Evolutionary conservation across 176 grass and related monocot genomes (phyloP).

Genomic region (Carex scoparia): DNA sequence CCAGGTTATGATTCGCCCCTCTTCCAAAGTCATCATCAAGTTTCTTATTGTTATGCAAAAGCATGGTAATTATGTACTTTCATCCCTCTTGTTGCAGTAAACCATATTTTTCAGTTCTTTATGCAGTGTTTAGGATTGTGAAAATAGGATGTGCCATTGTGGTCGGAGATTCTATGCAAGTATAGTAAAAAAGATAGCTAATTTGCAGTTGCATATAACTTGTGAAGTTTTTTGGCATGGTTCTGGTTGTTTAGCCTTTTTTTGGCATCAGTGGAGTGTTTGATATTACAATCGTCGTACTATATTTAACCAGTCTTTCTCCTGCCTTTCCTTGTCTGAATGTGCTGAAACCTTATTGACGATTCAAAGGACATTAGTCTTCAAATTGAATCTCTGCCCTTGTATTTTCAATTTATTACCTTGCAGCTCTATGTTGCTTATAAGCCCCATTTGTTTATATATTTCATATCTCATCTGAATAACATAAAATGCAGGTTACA

Average conservation of each 20-base stretch:
- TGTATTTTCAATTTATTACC: not conserved
- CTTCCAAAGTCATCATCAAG: constrained; percentile 29
- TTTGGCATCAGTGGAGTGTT: too few relatives aligned
- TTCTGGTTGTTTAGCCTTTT: too few relatives aligned
- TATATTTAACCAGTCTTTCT: not conserved
- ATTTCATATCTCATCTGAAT: not conserved
- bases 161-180: too few relatives aligned
- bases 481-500: constrained; percentile 18
- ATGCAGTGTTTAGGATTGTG: not conserved
- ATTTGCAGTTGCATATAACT: too few relatives aligned
- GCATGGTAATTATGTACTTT: not conserved
- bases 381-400: not conserved
- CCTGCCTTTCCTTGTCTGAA: not conserved
- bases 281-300: not conserved
- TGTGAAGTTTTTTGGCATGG: too few relatives aligned
- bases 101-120: not conserved
- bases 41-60: constrained; percentile 22
- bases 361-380: not conserved
- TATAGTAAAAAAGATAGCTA: too few relatives aligned
- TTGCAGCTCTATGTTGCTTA: not conserved
- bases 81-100: not conserved
- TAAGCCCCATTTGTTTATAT: not conserved
- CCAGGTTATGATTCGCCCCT: constrained; percentile 20
- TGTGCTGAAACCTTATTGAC: not conserved
- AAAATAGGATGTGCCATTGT: not conserved